phyloP scores from a whole-genome alignment of 176 grass and related monocot genomes.

The Triticum turgidum region DNA sequence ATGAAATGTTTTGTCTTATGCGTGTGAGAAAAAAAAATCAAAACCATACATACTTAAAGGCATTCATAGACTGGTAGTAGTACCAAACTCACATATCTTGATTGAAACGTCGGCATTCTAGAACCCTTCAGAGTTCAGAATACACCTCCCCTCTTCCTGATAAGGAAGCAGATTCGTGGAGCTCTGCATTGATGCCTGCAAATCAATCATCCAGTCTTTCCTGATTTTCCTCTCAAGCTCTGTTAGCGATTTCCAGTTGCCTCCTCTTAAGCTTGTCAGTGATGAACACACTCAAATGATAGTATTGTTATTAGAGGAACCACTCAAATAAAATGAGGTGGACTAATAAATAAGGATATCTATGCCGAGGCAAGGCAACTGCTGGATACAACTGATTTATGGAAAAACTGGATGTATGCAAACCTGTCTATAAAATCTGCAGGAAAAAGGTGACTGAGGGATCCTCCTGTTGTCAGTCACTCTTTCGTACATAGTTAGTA shows the following conservation, averaged over 20 bases:
- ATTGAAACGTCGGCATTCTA: not conserved
- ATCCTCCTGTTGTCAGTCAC: not conserved
- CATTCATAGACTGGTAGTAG: not conserved
- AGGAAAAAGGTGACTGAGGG: not conserved
- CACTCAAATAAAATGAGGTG: not conserved
- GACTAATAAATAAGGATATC: not conserved
- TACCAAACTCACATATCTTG: not conserved
- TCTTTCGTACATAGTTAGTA: not conserved
- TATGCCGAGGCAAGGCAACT: not conserved
- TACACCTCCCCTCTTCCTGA: not conserved
- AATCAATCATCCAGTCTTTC: not conserved
- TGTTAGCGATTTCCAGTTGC: not conserved
- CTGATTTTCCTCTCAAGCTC: not conserved
- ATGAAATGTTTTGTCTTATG: not conserved
- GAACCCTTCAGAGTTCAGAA: not conserved
- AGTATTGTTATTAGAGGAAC: conserved; percentile 1
- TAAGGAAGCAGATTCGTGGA: not conserved
- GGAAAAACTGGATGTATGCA: not conserved
- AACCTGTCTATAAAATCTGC: not conserved
- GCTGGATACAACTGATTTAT: not conserved
- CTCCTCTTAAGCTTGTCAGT: not conserved
- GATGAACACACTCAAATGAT: not conserved
- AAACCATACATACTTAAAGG: conserved; percentile 7
- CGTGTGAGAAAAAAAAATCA: not conserved
- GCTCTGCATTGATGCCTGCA: not conserved